These are phyloP conservation scores for Nannochloris sp. DNA, from an alignment of 139 green algal species.

Conservation along the genomic window DNA sequence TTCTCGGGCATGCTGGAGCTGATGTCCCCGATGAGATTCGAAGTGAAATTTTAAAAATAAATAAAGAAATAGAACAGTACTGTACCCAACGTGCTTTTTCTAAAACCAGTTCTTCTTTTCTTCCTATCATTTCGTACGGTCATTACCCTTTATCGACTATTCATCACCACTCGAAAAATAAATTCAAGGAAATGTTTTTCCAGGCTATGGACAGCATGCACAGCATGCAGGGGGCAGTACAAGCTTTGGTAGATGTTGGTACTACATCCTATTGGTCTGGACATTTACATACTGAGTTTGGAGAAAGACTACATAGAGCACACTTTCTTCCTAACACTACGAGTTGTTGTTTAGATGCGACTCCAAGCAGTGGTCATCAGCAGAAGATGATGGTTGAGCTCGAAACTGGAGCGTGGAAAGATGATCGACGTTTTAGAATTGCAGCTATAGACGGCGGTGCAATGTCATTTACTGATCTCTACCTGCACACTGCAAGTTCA, in stretches of 20 bases:
- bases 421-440: slow-evolving; percentile 47
- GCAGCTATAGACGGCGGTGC: slow-evolving; percentile 29
- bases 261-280: slow-evolving; percentile 45
- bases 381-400: slow-evolving; percentile 48
- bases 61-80: too few species aligned
- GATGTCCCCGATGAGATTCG: neutral
- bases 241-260: neutral
- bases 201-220: slow-evolving; percentile 4
- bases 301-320: slow-evolving; percentile 42
- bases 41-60: neutral
- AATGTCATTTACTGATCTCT: slow-evolving; percentile 44
- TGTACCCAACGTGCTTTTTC: neutral
- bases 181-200: too few species aligned
- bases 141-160: slow-evolving; percentile 55
- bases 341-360: too few species aligned
- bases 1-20: slow-evolving; percentile 35
- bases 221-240: neutral
- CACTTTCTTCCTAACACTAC: slow-evolving; percentile 16
- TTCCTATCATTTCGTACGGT: slow-evolving; percentile 39
- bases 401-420: slow-evolving; percentile 58
- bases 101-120: neutral
- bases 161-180: too few species aligned
- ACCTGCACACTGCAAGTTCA: slow-evolving; percentile 25
- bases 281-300: slow-evolving; percentile 63
- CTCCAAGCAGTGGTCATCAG: too few species aligned